Conservation (phyloP, 1,139 yeast species). For the Suhomyces bribrorum region DNA sequence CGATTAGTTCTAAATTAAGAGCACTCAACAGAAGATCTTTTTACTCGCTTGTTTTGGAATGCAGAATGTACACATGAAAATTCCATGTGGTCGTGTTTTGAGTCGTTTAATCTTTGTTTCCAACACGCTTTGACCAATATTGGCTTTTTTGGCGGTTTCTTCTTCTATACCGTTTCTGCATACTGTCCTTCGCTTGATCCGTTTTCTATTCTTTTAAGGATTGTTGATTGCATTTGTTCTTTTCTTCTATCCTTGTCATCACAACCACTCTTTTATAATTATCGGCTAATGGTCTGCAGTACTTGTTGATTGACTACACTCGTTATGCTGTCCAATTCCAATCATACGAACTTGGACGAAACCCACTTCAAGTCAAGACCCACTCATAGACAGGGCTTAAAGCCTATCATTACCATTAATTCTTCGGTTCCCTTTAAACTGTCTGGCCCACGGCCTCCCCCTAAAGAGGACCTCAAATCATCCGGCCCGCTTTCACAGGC, state of each 20-base stretch:
- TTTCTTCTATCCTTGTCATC: neutral
- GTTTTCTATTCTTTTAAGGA: neutral
- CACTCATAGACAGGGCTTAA: neutral
- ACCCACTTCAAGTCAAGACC: neutral
- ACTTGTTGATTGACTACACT: neutral
- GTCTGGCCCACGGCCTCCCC: neutral
- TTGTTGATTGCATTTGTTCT: neutral
- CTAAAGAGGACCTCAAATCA: neutral
- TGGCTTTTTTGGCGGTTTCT: conserved; percentile 2
- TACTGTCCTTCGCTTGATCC: neutral
- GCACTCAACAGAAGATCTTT: conserved; percentile 6
- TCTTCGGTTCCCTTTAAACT: conserved; percentile 3
- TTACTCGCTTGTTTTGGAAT: neutral
- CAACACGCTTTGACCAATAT: conserved; percentile 4
- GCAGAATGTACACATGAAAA: conserved; percentile 3
- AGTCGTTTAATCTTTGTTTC: conserved; percentile 3
- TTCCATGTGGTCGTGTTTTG: conserved; percentile 9
- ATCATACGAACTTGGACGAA: conserved; percentile 5
- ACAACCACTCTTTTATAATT: neutral
- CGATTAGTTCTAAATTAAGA: conserved; percentile 3
- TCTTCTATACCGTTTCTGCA: conserved; percentile 6
- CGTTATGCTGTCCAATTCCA: conserved; percentile 5
- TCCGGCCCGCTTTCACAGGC: neutral
- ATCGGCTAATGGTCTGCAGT: neutral
- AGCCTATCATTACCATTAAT: conserved; percentile 2